Conservation (phyloP, 257 asterid genomes). For the Nicotiana otophora region DNA sequence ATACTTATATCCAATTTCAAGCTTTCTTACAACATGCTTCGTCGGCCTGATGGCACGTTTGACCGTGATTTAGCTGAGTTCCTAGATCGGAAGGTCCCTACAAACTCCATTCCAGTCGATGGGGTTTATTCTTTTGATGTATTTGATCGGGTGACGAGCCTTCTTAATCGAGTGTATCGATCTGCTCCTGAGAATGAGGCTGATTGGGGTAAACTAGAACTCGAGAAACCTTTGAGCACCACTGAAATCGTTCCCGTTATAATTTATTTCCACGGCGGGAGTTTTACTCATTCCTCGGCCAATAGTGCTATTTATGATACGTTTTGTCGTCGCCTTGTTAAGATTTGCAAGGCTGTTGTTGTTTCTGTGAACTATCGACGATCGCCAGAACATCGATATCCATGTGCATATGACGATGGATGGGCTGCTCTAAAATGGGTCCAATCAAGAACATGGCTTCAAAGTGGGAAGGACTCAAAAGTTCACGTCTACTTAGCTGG, state of each 20-base stretch:
- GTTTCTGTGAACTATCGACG: constrained; percentile 77
- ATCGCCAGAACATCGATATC: constrained; percentile 73
- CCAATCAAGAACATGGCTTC: constrained; percentile 54
- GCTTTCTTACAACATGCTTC: constrained; percentile 71
- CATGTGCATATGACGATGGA: constrained; percentile 77
- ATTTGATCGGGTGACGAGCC: constrained; percentile 58
- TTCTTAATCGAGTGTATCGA: constrained; percentile 57
- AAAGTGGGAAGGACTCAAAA: constrained; percentile 43
- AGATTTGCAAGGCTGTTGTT: constrained; percentile 56
- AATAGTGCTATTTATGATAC: constrained; percentile 80
- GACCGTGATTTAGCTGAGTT: constrained; percentile 69
- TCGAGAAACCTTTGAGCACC: constrained; percentile 55
- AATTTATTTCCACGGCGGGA: constrained; percentile 86
- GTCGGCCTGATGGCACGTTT: constrained; percentile 85
- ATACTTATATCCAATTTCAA: constrained; percentile 80
- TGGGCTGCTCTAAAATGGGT: constrained; percentile 83
- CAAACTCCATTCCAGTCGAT: constrained; percentile 62
- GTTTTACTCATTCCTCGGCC: constrained; percentile 86
- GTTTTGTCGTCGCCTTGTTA: constrained; percentile 74
- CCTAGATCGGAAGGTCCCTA: constrained; percentile 71
- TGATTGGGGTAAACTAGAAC: constrained; percentile 37
- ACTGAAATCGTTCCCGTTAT: constrained; percentile 56
- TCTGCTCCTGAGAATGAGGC: constrained; percentile 27
- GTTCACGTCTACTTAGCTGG: constrained; percentile 64
- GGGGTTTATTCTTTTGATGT: constrained; percentile 76